Conservation (phyloP, 2,329 filamentous ascomycete species). For the Epichloe gansuensis region DNA sequence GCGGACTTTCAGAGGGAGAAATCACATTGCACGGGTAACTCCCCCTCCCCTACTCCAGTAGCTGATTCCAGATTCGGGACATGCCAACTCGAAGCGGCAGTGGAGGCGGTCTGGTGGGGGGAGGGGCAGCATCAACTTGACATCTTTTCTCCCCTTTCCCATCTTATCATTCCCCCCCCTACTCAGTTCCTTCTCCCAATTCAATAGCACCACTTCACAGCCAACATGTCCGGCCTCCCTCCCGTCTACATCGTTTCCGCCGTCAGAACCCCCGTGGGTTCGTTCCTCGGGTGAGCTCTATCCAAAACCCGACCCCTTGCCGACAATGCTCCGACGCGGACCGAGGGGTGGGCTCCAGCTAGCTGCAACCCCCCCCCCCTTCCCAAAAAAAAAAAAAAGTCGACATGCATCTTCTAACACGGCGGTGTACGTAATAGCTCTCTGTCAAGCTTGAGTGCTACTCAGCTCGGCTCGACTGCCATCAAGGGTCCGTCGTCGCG, state of each 20-base stretch:
- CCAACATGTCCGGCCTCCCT: conserved; percentile 60
- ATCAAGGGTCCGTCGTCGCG: conserved; percentile 60
- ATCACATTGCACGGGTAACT: too few species aligned
- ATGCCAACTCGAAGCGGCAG: too few species aligned
- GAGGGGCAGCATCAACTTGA: too few species aligned
- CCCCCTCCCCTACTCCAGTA: too few species aligned
- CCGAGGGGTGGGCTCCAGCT: neutral
- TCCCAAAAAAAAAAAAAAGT: neutral
- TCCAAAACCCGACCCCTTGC: neutral
- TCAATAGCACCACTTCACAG: neutral
- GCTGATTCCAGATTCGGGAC: too few species aligned
- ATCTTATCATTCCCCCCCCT: neutral
- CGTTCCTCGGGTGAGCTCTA: conserved; percentile 68
- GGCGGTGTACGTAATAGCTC: conserved; percentile 48
- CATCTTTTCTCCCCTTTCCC: neutral
- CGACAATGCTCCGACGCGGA: conserved; percentile 1
- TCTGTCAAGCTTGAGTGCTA: conserved; percentile 73
- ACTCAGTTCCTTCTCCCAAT: conserved; percentile 5
- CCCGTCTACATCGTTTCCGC: conserved; percentile 93
- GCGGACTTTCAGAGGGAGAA: too few species aligned
- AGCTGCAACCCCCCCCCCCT: too few species aligned
- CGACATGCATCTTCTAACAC: neutral
- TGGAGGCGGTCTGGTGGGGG: too few species aligned
- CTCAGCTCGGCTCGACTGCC: conserved; percentile 76
- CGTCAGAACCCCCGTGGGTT: conserved; percentile 80